Evolutionary conservation across 1,284 basidiomycete species (phyloP).

Genomic region (Sanguinoderma infundibulare): DNA sequence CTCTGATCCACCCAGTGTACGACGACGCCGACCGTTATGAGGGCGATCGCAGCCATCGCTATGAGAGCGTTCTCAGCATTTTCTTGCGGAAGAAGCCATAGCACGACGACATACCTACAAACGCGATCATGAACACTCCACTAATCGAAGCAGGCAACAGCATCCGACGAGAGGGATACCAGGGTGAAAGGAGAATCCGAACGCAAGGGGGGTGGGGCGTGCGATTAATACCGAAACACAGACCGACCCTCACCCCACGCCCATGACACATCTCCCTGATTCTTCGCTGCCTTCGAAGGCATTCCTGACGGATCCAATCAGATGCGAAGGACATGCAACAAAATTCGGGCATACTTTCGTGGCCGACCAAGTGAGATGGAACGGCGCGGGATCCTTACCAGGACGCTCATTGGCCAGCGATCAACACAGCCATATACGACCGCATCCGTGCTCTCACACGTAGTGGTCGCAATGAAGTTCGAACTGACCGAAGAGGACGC

Average conservation of each 20-base stretch:
- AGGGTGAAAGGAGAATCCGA: not conserved
- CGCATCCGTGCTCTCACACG: not conserved
- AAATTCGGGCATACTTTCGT: not conserved
- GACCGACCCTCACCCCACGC: too few relatives aligned
- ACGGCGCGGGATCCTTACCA: not conserved
- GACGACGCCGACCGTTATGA: not conserved
- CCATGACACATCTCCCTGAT: too few relatives aligned
- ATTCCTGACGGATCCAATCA: too few relatives aligned
- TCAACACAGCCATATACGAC: not conserved
- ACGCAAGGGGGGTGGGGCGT: not conserved
- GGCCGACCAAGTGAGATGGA: not conserved
- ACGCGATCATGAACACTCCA: not conserved
- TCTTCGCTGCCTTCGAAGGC: too few relatives aligned
- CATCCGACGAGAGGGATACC: not conserved
- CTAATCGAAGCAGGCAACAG: not conserved
- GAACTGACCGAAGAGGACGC: not conserved
- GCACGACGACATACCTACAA: not conserved
- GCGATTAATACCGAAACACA: not conserved
- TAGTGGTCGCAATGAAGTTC: not conserved
- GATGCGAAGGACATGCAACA: too few relatives aligned
- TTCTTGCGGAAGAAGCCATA: not conserved
- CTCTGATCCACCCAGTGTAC: not conserved
- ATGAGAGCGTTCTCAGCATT: not conserved
- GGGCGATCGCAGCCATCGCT: not conserved
- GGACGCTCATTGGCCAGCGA: not conserved